These are phyloP conservation scores for Lipomyces yamanashiensis DNA, from an alignment of 805 yeast genomes.

Conservation along the genomic window DNA sequence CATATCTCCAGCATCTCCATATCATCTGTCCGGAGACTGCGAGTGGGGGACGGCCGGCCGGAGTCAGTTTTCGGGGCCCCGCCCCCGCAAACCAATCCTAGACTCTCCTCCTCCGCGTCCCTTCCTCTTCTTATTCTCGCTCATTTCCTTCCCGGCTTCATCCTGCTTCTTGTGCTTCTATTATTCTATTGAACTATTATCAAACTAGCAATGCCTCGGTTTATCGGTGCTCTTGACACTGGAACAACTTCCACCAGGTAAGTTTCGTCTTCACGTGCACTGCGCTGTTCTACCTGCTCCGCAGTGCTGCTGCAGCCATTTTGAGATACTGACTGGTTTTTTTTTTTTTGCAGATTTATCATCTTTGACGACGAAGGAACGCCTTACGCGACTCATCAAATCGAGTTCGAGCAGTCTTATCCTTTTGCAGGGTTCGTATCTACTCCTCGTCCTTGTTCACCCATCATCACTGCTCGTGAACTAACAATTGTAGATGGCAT, in stretches of 20 bases:
- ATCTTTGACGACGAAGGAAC: constrained; percentile 72
- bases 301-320: neutral
- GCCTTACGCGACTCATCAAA: constrained; percentile 86
- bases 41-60: constrained; percentile 10
- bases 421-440: constrained; percentile 46
- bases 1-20: neutral
- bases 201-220: constrained; percentile 11
- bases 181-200: no score
- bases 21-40: neutral
- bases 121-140: neutral
- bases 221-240: constrained; percentile 37
- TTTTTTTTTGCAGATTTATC: constrained; percentile 86
- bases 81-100: constrained; percentile 1
- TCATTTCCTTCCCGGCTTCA: neutral
- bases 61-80: constrained; percentile 10
- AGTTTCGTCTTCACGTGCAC: neutral
- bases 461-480: neutral
- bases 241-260: constrained; percentile 37
- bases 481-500: constrained; percentile 65
- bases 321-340: neutral
- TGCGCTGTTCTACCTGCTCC: neutral
- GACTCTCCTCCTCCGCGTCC: neutral
- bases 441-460: no score
- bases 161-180: neutral
- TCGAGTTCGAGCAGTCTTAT: constrained; percentile 66